phyloP scores from a whole-genome alignment of 768 basidiomycete genomes.

The Dentipellis fragilis region DNA sequence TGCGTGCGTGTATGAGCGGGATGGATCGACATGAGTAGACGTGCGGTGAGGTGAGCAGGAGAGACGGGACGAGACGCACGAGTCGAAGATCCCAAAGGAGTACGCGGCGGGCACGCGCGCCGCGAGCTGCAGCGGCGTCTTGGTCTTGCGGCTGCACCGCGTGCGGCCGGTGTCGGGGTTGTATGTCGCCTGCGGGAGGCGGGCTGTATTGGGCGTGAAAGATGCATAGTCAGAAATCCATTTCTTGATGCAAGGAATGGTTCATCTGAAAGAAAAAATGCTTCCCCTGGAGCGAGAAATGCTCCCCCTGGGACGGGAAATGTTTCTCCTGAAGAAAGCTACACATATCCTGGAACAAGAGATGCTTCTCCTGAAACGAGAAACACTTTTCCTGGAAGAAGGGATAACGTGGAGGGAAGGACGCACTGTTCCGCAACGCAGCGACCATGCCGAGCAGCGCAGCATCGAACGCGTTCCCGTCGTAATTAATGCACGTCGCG shows the following conservation, averaged over 20 bases:
- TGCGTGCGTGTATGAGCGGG: slow-evolving; percentile 22
- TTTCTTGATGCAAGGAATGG: too few relatives aligned
- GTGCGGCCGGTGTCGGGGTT: slow-evolving; percentile 57
- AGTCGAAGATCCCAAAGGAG: slow-evolving; percentile 78
- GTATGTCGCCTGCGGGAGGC: slow-evolving; percentile 60
- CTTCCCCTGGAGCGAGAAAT: too few relatives aligned
- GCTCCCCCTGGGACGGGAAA: not conserved
- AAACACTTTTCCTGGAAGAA: not conserved
- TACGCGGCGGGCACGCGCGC: slow-evolving; percentile 34
- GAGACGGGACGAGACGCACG: slow-evolving; percentile 33
- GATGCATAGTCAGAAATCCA: too few relatives aligned
- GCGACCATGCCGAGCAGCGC: slow-evolving; percentile 79
- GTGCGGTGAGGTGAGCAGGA: not conserved
- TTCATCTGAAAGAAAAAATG: too few relatives aligned
- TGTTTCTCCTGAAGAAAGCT: too few relatives aligned
- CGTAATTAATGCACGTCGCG: slow-evolving; percentile 92
- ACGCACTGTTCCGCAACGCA: slow-evolving; percentile 77
- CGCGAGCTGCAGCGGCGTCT: slow-evolving; percentile 35
- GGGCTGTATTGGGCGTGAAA: slow-evolving; percentile 33
- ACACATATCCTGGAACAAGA: too few relatives aligned
- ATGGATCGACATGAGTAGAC: not conserved
- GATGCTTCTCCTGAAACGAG: too few relatives aligned
- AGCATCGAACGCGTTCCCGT: slow-evolving; percentile 93
- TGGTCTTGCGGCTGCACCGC: slow-evolving; percentile 45
- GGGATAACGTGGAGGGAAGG: not conserved